Conservation (phyloP, 306 rosid genomes). For the Prunus campanulata region DNA sequence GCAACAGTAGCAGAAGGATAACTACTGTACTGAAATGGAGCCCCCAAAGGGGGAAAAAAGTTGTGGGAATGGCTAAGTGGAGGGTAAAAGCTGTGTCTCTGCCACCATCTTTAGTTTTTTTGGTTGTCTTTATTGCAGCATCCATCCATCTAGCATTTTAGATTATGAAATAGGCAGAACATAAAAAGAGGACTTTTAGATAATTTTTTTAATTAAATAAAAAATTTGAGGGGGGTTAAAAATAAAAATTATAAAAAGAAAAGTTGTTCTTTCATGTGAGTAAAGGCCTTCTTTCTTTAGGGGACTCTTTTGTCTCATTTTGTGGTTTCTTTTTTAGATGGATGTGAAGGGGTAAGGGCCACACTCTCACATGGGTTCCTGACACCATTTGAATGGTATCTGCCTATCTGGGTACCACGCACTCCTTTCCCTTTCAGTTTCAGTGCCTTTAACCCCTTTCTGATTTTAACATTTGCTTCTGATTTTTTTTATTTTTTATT, state of each 20-base stretch:
- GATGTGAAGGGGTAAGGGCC: conserved; percentile 24
- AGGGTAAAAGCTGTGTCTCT: conserved; percentile 34
- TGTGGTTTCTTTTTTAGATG: conserved; percentile 27
- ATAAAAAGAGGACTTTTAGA: not conserved
- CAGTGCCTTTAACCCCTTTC: conserved; percentile 19
- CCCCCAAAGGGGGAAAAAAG: conserved; percentile 17
- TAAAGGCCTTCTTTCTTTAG: conserved; percentile 26
- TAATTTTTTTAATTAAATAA: not conserved
- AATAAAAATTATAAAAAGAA: not conserved
- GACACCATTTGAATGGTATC: conserved; percentile 34
- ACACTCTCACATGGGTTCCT: conserved; percentile 49
- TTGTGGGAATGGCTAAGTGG: conserved; percentile 38
- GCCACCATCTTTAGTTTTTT: not conserved
- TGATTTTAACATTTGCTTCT: not conserved
- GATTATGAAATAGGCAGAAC: not conserved
- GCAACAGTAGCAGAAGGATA: conserved; percentile 11
- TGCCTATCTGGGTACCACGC: conserved; percentile 23
- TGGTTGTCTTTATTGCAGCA: not conserved
- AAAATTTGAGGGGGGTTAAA: not conserved
- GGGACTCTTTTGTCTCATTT: conserved; percentile 43
- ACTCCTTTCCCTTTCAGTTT: conserved; percentile 23
- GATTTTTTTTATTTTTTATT: not conserved
- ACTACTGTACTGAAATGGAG: not conserved
- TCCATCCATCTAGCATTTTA: not conserved
- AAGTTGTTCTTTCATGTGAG: conserved; percentile 20